Evolutionary conservation across 306 rosid genomes (phyloP).

Genomic region (Medicago arabica): DNA sequence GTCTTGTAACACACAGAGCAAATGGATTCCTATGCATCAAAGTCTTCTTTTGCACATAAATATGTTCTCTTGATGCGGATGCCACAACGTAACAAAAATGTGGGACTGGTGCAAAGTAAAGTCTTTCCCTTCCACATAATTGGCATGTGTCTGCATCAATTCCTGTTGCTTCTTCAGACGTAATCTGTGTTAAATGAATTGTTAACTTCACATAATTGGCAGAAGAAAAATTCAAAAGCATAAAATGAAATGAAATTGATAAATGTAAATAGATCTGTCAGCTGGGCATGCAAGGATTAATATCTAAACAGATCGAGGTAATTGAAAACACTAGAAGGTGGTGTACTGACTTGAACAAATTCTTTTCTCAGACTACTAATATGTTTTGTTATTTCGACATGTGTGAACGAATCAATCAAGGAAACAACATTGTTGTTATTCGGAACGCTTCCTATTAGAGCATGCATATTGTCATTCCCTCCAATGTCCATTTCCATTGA

Average conservation of each 20-base stretch:
- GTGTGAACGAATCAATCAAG: conserved; percentile 46
- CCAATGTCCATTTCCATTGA: too few species aligned
- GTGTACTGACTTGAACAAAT: conserved; percentile 49
- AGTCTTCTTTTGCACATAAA: conserved; percentile 26
- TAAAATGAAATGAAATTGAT: too few species aligned
- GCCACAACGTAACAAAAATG: conserved; percentile 55
- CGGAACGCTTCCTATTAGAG: too few species aligned
- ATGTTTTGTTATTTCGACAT: conserved; percentile 50
- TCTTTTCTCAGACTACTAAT: conserved; percentile 45
- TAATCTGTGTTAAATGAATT: conserved; percentile 50
- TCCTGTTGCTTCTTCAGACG: conserved; percentile 34
- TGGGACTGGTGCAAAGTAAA: conserved; percentile 45
- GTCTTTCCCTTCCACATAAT: conserved; percentile 50
- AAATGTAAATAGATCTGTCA: too few species aligned
- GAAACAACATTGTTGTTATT: conserved; percentile 43
- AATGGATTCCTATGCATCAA: conserved; percentile 39
- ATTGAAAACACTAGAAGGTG: neutral
- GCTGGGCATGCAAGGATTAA: too few species aligned
- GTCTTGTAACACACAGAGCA: conserved; percentile 52
- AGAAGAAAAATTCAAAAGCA: too few species aligned
- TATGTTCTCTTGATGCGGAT: conserved; percentile 47
- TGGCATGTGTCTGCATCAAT: conserved; percentile 50
- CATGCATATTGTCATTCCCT: too few species aligned
- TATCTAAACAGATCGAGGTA: neutral
- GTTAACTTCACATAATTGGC: too few species aligned